phyloP scores from a whole-genome alignment of 2,329 filamentous ascomycete genomes.

The Colletotrichum gloeosporioides region DNA sequence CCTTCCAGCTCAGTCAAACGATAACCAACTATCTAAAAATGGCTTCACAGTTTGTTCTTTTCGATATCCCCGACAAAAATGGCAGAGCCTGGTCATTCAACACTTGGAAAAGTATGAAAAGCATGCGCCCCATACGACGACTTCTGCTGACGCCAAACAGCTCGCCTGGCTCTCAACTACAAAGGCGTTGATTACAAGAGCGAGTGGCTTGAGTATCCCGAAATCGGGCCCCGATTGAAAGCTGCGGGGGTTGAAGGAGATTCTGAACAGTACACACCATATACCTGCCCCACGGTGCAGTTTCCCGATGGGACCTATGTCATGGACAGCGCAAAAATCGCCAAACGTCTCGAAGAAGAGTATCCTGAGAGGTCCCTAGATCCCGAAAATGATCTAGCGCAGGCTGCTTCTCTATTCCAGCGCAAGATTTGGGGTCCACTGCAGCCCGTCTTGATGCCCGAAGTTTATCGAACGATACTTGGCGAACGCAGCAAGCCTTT shows the following conservation, averaged over 20 bases:
- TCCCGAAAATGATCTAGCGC: slow-evolving; percentile 57
- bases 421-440: slow-evolving; percentile 35
- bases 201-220: slow-evolving; percentile 73
- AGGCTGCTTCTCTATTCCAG: slow-evolving; percentile 48
- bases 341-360: slow-evolving; percentile 58
- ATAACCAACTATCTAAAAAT: not conserved
- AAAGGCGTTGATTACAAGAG: slow-evolving; percentile 72
- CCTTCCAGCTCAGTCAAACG: not conserved
- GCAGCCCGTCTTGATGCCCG: slow-evolving; percentile 47
- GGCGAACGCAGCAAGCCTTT: slow-evolving; percentile 55
- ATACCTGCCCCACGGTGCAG: slow-evolving; percentile 61
- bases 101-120: slow-evolving; percentile 69
- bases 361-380: slow-evolving; percentile 64
- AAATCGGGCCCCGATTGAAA: slow-evolving; percentile 62
- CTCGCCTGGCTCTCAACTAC: slow-evolving; percentile 70
- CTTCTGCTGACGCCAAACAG: slow-evolving; percentile 39
- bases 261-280: slow-evolving; percentile 39
- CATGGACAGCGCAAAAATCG: slow-evolving; percentile 70
- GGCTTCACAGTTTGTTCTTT: slow-evolving; percentile 52
- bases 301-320: slow-evolving; percentile 62
- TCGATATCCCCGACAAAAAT: slow-evolving; percentile 61
- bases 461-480: slow-evolving; percentile 57
- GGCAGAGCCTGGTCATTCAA: slow-evolving; percentile 68
- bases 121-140: not conserved
- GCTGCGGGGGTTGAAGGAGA: slow-evolving; percentile 50